These are phyloP conservation scores for Backusella liffmaniae DNA, from an alignment of 192 early-diverging fungal genomes.

Conservation along the genomic window DNA sequence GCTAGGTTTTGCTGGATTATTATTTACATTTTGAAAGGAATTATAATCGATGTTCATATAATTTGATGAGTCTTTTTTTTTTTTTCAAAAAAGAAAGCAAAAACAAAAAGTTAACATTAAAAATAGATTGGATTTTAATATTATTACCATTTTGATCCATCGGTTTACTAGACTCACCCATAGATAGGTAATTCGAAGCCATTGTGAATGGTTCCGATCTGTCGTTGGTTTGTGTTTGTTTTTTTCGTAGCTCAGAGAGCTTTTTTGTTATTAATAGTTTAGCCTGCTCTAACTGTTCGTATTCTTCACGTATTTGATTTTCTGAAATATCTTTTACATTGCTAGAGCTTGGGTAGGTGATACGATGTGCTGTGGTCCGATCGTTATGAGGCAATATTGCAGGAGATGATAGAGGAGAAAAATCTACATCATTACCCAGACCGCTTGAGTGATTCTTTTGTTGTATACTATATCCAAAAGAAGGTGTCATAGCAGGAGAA, in stretches of 20 bases:
- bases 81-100: background rate
- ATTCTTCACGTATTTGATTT: constrained; percentile 32
- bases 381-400: constrained; percentile 48
- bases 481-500: constrained; percentile 69
- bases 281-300: constrained; percentile 30
- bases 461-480: constrained; percentile 45
- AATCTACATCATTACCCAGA: constrained; percentile 38
- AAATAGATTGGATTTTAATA: background rate
- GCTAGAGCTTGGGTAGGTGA: background rate
- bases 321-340: constrained; percentile 20
- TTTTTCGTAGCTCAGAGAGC: constrained; percentile 26
- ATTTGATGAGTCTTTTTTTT: background rate
- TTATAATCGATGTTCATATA: background rate
- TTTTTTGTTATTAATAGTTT: constrained; percentile 26
- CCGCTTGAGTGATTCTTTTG: constrained; percentile 15
- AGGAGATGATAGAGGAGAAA: constrained; percentile 66
- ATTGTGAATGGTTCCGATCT: background rate
- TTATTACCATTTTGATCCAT: background rate
- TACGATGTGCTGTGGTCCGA: background rate
- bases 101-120: background rate
- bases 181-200: background rate
- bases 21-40: background rate
- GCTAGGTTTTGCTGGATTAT: background rate
- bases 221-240: background rate
- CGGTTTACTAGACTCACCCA: background rate